Conservation (phyloP, 768 basidiomycete genomes). For the Lentinus brumalis region DNA sequence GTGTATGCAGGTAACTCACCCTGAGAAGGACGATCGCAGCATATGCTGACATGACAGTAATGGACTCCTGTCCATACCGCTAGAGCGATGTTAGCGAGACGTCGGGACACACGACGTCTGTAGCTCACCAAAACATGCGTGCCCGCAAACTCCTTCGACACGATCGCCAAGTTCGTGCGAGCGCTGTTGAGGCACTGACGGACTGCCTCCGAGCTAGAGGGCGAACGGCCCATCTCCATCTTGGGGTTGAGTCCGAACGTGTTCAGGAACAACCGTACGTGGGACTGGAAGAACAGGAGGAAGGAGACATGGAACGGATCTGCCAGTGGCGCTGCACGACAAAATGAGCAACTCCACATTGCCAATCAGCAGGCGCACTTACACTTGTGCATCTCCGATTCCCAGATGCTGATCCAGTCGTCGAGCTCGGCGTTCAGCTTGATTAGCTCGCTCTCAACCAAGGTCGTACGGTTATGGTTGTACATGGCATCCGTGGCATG, state of each 20-base stretch:
- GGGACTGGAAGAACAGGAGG: slow-evolving; percentile 72
- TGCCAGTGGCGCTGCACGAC: slow-evolving; percentile 55
- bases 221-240: not conserved
- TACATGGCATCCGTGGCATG: slow-evolving; percentile 60
- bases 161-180: slow-evolving; percentile 66
- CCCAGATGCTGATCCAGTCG: slow-evolving; percentile 74
- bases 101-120: not conserved
- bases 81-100: slow-evolving; percentile 33
- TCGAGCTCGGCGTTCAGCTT: slow-evolving; percentile 74
- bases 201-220: slow-evolving; percentile 60
- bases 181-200: slow-evolving; percentile 76
- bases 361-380: not conserved
- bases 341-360: slow-evolving; percentile 1
- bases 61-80: slow-evolving; percentile 85
- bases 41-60: slow-evolving; percentile 86
- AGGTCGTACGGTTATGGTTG: slow-evolving; percentile 43
- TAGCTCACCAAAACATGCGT: slow-evolving; percentile 61
- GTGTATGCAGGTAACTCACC: slow-evolving; percentile 41
- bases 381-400: slow-evolving; percentile 74
- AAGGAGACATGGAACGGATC: slow-evolving; percentile 77
- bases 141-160: slow-evolving; percentile 70
- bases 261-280: slow-evolving; percentile 82
- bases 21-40: slow-evolving; percentile 78
- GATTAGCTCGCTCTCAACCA: slow-evolving; percentile 71
- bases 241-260: slow-evolving; percentile 71